phyloP scores from a whole-genome alignment of 2,329 filamentous ascomycete genomes.

The Sclerotinia trifoliorum region DNA sequence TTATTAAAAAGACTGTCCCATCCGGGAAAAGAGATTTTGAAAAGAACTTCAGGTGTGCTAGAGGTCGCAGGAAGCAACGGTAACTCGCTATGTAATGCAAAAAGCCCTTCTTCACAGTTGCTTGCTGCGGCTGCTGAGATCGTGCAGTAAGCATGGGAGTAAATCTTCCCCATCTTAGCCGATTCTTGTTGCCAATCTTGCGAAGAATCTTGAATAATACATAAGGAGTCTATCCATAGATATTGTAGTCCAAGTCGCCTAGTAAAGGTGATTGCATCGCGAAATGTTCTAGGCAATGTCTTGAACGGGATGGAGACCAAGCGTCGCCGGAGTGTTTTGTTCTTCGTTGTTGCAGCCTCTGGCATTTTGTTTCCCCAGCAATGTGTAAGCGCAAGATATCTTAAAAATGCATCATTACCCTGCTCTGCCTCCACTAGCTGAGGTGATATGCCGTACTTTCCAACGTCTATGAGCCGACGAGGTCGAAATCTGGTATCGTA shows the following conservation, averaged over 20 bases:
- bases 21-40: slow-evolving; percentile 5
- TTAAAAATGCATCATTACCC: neutral
- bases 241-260: slow-evolving; percentile 16
- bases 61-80: neutral
- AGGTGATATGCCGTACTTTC: slow-evolving; percentile 15
- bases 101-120: slow-evolving; percentile 13
- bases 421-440: slow-evolving; percentile 17
- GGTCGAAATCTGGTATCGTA: slow-evolving; percentile 26
- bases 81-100: slow-evolving; percentile 16
- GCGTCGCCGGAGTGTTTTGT: slow-evolving; percentile 15
- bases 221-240: slow-evolving; percentile 21
- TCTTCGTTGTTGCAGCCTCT: slow-evolving; percentile 21
- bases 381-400: slow-evolving; percentile 24
- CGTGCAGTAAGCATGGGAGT: slow-evolving; percentile 24
- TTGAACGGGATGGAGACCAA: slow-evolving; percentile 19
- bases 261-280: slow-evolving; percentile 18
- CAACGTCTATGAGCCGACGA: slow-evolving; percentile 27
- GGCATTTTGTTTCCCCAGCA: slow-evolving; percentile 24
- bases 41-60: neutral
- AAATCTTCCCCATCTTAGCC: slow-evolving; percentile 28
- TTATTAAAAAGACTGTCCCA: slow-evolving; percentile 17
- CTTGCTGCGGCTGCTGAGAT: slow-evolving; percentile 23
- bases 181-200: slow-evolving; percentile 30
- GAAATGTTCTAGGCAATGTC: slow-evolving; percentile 14
- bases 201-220: slow-evolving; percentile 19